A percentile compares a stretch with the other conserved stretches of the same genome.
These are phyloP conservation scores for Hanseniaspora occidentalis DNA, from an alignment of 805 yeast genomes.

Conservation along the genomic window DNA sequence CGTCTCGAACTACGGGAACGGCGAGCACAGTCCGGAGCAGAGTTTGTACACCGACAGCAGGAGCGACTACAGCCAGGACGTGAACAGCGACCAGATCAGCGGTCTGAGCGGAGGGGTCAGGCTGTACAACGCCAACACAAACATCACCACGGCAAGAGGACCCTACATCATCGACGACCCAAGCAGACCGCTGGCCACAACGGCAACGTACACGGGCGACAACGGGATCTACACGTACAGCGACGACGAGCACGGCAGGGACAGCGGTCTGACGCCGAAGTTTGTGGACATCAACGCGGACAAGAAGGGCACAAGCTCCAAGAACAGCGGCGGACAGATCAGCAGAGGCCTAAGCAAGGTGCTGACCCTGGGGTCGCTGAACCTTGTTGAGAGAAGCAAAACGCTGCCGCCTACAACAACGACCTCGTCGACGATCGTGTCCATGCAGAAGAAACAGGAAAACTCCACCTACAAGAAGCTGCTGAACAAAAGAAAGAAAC, in stretches of 20 bases:
- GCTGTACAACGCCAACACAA: conserved; percentile 6
- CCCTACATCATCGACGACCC: conserved; percentile 4
- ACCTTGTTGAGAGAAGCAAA: conserved; percentile 19
- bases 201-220: background rate
- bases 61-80: conserved; percentile 14
- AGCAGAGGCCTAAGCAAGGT: conserved; percentile 11
- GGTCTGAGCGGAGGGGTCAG: conserved; percentile 3
- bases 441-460: conserved; percentile 11
- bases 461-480: background rate
- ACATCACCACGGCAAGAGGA: conserved; percentile 3
- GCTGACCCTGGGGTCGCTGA: conserved; percentile 11
- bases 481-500: background rate
- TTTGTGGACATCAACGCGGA: too few relatives aligned
- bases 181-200: conserved; percentile 1
- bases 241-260: too few relatives aligned
- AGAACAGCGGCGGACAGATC: conserved; percentile 2
- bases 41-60: too few relatives aligned
- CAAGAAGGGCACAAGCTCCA: background rate
- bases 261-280: too few relatives aligned
- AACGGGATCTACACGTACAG: too few relatives aligned
- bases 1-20: too few relatives aligned
- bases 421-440: conserved; percentile 10
- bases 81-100: conserved; percentile 15
- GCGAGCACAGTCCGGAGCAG: too few relatives aligned
- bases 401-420: conserved; percentile 19